These are phyloP conservation scores for button mushroom (Agaricus bisporus) DNA, from an alignment of 768 basidiomycete species.

Conservation along the genomic window DNA sequence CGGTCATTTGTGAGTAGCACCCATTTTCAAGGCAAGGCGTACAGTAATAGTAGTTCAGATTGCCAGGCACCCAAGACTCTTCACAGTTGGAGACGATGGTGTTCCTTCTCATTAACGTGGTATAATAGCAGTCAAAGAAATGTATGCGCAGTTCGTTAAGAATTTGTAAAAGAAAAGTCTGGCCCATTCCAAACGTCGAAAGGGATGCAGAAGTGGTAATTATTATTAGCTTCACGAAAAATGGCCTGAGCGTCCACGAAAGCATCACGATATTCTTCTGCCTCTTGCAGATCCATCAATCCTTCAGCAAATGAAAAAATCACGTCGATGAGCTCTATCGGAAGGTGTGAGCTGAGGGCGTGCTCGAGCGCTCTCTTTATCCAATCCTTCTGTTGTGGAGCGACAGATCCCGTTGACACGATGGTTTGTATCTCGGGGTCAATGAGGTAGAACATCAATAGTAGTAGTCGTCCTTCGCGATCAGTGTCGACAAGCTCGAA, in stretches of 20 bases:
- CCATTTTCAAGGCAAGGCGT: background rate
- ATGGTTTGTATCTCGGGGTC: constrained; percentile 37
- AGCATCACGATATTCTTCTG: constrained; percentile 22
- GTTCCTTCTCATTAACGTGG: background rate
- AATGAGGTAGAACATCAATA: constrained; percentile 42
- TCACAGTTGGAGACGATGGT: constrained; percentile 14
- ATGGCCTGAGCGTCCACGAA: constrained; percentile 26
- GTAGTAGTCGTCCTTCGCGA: constrained; percentile 35
- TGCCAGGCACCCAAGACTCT: constrained; percentile 20
- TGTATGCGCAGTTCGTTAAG: background rate
- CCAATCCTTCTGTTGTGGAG: constrained; percentile 48
- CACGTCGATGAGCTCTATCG: constrained; percentile 37
- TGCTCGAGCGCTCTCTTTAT: constrained; percentile 30
- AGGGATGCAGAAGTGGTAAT: constrained; percentile 43
- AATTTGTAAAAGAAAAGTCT: constrained; percentile 10
- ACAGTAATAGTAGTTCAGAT: constrained; percentile 12
- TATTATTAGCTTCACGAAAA: constrained; percentile 35
- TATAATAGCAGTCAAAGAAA: background rate
- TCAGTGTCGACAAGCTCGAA: constrained; percentile 34
- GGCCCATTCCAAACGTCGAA: constrained; percentile 42
- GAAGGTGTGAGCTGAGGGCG: constrained; percentile 29
- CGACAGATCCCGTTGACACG: constrained; percentile 36
- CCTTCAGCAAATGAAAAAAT: constrained; percentile 34
- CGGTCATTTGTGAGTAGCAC: constrained; percentile 31
- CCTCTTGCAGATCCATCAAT: constrained; percentile 32